phyloP scores from a whole-genome alignment of 305 asterid species.

The Andrographis paniculata region DNA sequence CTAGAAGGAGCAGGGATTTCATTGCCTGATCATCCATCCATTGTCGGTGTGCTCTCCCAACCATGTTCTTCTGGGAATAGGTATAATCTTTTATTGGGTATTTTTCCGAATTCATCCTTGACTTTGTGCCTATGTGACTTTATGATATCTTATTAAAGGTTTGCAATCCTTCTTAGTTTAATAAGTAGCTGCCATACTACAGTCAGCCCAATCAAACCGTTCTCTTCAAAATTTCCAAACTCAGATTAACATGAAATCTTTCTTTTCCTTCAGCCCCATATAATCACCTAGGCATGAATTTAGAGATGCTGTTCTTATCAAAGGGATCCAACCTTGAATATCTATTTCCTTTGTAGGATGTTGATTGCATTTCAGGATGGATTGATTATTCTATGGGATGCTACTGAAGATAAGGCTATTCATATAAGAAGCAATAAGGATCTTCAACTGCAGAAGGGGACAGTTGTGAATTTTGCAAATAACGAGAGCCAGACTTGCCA shows the following conservation, averaged over 20 bases:
- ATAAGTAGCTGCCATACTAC: background rate
- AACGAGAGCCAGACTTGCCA: constrained; percentile 30
- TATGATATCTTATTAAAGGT: too few relatives aligned
- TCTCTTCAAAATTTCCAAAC: background rate
- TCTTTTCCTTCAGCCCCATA: background rate
- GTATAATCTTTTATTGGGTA: constrained; percentile 26
- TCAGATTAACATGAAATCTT: background rate
- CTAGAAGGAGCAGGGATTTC: constrained; percentile 74
- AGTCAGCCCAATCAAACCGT: background rate
- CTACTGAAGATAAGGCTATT: constrained; percentile 70
- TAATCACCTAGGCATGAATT: background rate
- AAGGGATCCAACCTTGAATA: background rate
- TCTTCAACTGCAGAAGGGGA: constrained; percentile 52
- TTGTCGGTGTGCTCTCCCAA: constrained; percentile 87
- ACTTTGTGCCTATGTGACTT: too few relatives aligned
- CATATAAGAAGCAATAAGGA: constrained; percentile 60
- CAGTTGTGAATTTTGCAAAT: constrained; percentile 38
- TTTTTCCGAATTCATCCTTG: constrained; percentile 15
- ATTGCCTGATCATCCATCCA: constrained; percentile 54
- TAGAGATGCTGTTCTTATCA: background rate
- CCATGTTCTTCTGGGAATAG: constrained; percentile 82
- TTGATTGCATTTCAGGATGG: constrained; percentile 89
- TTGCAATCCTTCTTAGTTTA: background rate
- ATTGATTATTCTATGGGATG: constrained; percentile 87
- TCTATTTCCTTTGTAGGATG: constrained; percentile 41